These are phyloP conservation scores for Flammula alnicola DNA, from an alignment of 1,284 basidiomycete species.

Conservation along the genomic window DNA sequence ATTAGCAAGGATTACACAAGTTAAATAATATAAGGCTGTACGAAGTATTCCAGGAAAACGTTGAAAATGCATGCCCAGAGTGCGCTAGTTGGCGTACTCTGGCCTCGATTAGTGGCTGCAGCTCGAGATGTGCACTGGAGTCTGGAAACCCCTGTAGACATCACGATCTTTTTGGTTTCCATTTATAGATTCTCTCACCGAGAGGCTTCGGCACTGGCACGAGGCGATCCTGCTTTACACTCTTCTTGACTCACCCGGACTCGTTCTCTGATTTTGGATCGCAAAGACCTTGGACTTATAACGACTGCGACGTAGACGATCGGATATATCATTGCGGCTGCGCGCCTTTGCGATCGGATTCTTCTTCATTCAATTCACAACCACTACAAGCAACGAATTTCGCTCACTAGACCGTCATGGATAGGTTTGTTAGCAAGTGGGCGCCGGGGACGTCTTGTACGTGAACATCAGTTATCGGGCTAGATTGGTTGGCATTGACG, in stretches of 20 bases:
- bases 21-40: too few species aligned
- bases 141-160: too few species aligned
- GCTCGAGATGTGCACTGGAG: too few species aligned
- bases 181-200: too few species aligned
- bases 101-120: too few species aligned
- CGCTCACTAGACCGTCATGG: too few species aligned
- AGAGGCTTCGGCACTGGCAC: too few species aligned
- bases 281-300: neutral
- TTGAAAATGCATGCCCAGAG: too few species aligned
- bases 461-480: slow-evolving; percentile 1
- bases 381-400: too few species aligned
- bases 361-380: neutral
- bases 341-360: neutral
- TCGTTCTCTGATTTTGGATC: slow-evolving; percentile 9
- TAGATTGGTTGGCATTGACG: neutral
- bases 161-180: too few species aligned
- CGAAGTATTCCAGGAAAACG: slow-evolving; percentile 4
- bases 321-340: neutral
- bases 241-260: slow-evolving; percentile 16
- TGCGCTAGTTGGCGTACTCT: too few species aligned
- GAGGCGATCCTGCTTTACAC: neutral
- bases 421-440: slow-evolving; percentile 25
- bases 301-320: neutral
- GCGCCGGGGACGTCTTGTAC: slow-evolving; percentile 26
- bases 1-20: too few species aligned